Evolutionary conservation across 306 rosid genomes (phyloP), one percentile per base, ranked within the genome.

Genomic region (Begonia peltatifolia): DNA sequence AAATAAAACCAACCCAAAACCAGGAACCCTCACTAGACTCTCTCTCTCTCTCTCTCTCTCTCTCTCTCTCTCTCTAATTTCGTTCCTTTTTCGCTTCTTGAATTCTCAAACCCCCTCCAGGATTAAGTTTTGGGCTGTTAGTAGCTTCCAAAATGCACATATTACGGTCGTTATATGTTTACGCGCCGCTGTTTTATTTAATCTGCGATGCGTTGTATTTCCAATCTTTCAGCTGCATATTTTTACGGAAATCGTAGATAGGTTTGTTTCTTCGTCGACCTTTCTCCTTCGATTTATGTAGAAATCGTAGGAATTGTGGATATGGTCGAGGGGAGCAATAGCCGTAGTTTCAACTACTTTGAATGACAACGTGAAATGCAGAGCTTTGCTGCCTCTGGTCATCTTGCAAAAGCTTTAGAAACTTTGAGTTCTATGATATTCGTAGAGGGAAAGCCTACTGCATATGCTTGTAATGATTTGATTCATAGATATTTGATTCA

Each of bases 391-490:
- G 46, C 59, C 57, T 54, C 68, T 3, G 75, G 78, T 25, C 8
- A 61, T 55, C 62, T 71, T 38, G 7, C 12, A 15, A 52, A 62
- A 55, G 78, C 82, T 30, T 46, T 65, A 10, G 64, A 68, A 2
- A 55, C 72, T 43, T 61, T 76, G 59, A 54, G 47, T 47, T 58
- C 55, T 43, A 76, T 72, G 82, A 52, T 56, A 52, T 54, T 51
- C 41, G 41, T 59, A 36, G 41, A 53, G 0, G 73, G 65, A 52
- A 76, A 76, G 62, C 78, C 73, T 9, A 57, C 67, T 11, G 75
- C 68, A 13, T 68, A 64, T 41, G 78, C 72, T 56, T 72, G 52
- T 42, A 76, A 76, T 50, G 64, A 68, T 65, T 52, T 65, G 65
- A 59, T 72, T 50, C 7, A 62, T 47, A 68, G 56, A 65, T 62